A percentile compares a stretch with the other conserved stretches of the same genome.
Evolutionary conservation across 441 rosid genomes (phyloP).

Genomic region (Gossypium lobatum): DNA sequence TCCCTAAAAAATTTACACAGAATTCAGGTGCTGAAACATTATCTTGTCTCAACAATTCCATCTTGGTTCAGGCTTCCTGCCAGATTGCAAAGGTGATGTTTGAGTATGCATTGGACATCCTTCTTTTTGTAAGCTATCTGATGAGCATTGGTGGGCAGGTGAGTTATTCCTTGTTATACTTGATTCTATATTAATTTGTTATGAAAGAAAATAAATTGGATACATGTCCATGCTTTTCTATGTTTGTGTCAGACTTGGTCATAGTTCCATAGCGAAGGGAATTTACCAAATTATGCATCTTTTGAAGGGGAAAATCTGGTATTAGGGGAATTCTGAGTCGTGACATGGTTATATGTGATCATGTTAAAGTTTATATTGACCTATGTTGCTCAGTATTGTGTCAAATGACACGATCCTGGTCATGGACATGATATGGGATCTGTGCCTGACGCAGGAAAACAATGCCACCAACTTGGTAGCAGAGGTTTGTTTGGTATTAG

Average conservation of each 20-base stretch:
- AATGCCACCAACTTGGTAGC: background rate
- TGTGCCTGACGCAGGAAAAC: background rate
- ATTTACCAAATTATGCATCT: background rate
- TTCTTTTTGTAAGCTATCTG: constrained; percentile 78
- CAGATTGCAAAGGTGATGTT: constrained; percentile 85
- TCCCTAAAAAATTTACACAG: constrained; percentile 64
- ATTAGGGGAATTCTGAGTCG: background rate
- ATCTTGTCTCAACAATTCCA: constrained; percentile 40
- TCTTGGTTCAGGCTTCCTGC: constrained; percentile 73
- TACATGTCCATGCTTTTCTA: background rate
- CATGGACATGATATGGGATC: background rate
- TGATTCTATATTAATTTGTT: background rate
- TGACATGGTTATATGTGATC: background rate
- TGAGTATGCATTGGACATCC: constrained; percentile 77
- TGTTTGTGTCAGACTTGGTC: background rate
- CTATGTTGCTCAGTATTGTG: background rate
- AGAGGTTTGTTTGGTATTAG: background rate
- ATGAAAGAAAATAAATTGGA: background rate
- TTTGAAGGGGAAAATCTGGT: constrained; percentile 4
- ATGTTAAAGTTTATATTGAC: background rate
- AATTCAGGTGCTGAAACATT: constrained; percentile 39
- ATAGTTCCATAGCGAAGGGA: background rate
- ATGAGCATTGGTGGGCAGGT: constrained; percentile 77
- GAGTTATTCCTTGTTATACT: constrained; percentile 23
- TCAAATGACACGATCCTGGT: background rate